A percentile compares a stretch with the other conserved stretches of the same genome.
Evolutionary conservation across 140 eudicot species (phyloP).

Genomic region (Anethum foeniculum): DNA sequence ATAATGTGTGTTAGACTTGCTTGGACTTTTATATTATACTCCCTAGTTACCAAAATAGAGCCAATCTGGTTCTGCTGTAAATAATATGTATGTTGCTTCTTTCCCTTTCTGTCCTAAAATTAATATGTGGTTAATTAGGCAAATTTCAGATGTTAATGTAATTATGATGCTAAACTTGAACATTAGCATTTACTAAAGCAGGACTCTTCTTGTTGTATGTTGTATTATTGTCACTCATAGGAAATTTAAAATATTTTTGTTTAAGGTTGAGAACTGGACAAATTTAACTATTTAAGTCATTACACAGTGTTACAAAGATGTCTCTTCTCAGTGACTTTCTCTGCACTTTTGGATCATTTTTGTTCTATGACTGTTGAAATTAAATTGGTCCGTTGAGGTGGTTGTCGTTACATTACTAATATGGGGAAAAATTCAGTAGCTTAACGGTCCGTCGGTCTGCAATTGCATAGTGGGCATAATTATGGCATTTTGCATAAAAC

Average conservation of each 20-base stretch:
- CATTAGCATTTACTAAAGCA: not conserved
- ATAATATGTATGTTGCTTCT: not conserved
- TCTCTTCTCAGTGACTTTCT: not conserved
- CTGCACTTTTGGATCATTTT: not conserved
- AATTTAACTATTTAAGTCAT: not conserved
- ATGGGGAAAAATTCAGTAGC: not conserved
- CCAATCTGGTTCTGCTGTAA: not conserved
- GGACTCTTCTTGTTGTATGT: not conserved
- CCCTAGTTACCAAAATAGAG: not conserved
- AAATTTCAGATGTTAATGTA: not conserved
- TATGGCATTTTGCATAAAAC: not conserved
- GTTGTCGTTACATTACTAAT: not conserved
- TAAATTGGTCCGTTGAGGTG: not conserved
- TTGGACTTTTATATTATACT: not conserved
- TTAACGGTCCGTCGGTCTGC: not conserved
- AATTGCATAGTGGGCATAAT: not conserved
- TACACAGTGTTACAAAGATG: not conserved
- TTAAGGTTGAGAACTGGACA: not conserved
- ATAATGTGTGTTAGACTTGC: not conserved
- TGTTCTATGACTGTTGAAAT: not conserved
- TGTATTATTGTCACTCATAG: not conserved
- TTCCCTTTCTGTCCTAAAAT: not conserved
- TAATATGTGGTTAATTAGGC: not conserved
- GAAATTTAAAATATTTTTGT: not conserved
- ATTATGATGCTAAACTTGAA: not conserved